Base-by-base conservation (phyloP, 176 grass and related monocot species). In the Tillandsia leiboldiana region DNA sequence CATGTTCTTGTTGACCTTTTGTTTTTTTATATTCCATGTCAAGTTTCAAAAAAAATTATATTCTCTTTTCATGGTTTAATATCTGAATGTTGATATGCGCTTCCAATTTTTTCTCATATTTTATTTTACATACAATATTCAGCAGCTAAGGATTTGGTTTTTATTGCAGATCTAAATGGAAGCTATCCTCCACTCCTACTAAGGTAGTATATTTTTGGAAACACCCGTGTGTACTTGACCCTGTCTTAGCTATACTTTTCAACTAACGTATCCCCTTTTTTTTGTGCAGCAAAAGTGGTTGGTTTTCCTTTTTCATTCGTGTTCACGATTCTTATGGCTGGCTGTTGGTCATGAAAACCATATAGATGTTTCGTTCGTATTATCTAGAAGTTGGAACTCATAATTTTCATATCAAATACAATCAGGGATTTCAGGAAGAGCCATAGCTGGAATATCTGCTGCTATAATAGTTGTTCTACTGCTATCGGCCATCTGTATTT, bases 231-330 rank as follows among this genome's bases (percentile, higher is more conserved):
- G n/a, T 22, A 70, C 11, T 70, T 70, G 49, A 53, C 51, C 51
- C 49, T 51, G 22, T 61, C 17, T 61, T 14, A 59, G 20, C 14
- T 18, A 20, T 17, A 17, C 54, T 59, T 59, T 59, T 59, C 54
- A 59, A 14, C 8, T 17, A 2, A 59, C 20, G 8, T 4, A 59
- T 52, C n/a, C 50, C 18, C 11, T 52, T 51, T 70, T 51, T 53
- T 48, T 70, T 53, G 26, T 53, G 68, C 68, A 70, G 68, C 68
- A 70, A 51, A 70, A 26, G 68, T 52, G 49, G 49, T 70, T 24
- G 9, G 50, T 20, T 50, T 26, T 53, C 49, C 18, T 70, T 28
- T 12, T 12, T 27, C 68, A 26, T 26, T 51, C 51, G n/a, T 13
- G 2, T 70, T 51, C 22, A 69, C 51, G 47, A 51, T 69, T 7